Conservation (phyloP, 75 land plant genomes). For the Pinus taeda region DNA sequence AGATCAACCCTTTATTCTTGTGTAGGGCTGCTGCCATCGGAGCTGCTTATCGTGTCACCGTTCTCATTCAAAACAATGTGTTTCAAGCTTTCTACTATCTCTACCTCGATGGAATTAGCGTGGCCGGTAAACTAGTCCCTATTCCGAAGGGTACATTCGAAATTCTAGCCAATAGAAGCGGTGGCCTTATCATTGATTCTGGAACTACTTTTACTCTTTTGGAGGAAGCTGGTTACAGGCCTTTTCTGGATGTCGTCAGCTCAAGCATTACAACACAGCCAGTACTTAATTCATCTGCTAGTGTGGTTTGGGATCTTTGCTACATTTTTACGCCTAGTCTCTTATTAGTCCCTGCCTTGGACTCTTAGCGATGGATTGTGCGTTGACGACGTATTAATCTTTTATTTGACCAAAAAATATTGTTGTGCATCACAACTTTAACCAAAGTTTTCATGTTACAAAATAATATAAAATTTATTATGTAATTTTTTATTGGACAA, state of each 20-base stretch:
- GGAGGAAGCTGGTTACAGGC: not conserved
- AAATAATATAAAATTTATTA: too few relatives aligned
- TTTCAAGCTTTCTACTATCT: slow-evolving; percentile 3
- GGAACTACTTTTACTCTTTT: slow-evolving; percentile 16
- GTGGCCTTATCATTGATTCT: slow-evolving; percentile 3
- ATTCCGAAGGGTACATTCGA: slow-evolving; percentile 4
- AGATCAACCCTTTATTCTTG: slow-evolving; percentile 1
- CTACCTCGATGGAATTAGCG: not conserved
- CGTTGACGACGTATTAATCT: too few relatives aligned
- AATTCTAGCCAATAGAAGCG: not conserved
- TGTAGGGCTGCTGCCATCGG: not conserved
- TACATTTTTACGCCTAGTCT: not conserved
- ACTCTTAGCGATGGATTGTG: too few relatives aligned
- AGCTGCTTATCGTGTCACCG: not conserved
- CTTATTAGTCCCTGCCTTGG: too few relatives aligned
- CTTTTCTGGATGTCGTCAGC: not conserved
- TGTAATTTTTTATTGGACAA: too few relatives aligned
- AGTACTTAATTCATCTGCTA: not conserved
- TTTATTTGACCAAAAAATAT: too few relatives aligned
- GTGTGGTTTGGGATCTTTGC: slow-evolving; percentile 13
- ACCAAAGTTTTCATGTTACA: too few relatives aligned
- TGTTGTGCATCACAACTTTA: too few relatives aligned
- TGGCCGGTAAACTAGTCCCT: not conserved
- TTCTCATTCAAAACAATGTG: not conserved
- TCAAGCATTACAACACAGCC: not conserved